Percentiles rank a stretch among this genome's conserved stretches.
phyloP scores from a whole-genome alignment of 805 yeast genomes.

The Wickerhamiella allomyrinae region DNA sequence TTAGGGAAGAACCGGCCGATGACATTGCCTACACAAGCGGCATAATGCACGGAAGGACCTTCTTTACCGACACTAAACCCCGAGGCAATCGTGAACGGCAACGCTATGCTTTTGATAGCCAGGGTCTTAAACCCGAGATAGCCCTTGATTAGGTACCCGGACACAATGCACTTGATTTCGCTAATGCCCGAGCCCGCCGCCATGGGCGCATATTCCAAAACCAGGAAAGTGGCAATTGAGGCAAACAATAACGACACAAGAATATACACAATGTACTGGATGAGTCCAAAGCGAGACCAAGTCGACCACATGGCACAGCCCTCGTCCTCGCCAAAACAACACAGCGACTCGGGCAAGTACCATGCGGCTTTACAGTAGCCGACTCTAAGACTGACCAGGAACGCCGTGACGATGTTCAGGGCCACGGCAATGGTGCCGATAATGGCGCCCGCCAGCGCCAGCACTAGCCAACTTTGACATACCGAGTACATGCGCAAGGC shows the following conservation, averaged over 20 bases:
- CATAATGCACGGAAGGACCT: constrained; percentile 97
- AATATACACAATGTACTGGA: constrained; percentile 42
- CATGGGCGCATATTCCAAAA: constrained; percentile 59
- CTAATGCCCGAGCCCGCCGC: constrained; percentile 98
- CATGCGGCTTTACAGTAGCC: constrained; percentile 67
- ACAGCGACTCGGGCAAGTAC: constrained; percentile 58
- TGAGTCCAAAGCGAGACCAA: constrained; percentile 40
- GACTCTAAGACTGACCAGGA: constrained; percentile 61
- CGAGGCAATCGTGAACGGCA: constrained; percentile 85
- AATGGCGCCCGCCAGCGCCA: constrained; percentile 57
- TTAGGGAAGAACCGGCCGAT: constrained; percentile 40
- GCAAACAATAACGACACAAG: constrained; percentile 48
- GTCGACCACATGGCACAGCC: constrained; percentile 53
- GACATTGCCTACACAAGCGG: constrained; percentile 88
- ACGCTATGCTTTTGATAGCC: constrained; percentile 57
- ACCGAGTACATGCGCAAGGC: constrained; percentile 14
- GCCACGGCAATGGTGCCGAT: constrained; percentile 78
- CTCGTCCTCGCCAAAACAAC: constrained; percentile 55
- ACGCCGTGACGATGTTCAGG: constrained; percentile 70
- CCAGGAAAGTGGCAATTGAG: constrained; percentile 49
- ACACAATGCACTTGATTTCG: constrained; percentile 85
- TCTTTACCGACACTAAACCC: constrained; percentile 94
- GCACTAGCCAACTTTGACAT: constrained; percentile 53
- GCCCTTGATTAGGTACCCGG: constrained; percentile 71
- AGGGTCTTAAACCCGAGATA: constrained; percentile 65